Conservation (phyloP, 129 eudicot species). For the Tagetes patula region DNA sequence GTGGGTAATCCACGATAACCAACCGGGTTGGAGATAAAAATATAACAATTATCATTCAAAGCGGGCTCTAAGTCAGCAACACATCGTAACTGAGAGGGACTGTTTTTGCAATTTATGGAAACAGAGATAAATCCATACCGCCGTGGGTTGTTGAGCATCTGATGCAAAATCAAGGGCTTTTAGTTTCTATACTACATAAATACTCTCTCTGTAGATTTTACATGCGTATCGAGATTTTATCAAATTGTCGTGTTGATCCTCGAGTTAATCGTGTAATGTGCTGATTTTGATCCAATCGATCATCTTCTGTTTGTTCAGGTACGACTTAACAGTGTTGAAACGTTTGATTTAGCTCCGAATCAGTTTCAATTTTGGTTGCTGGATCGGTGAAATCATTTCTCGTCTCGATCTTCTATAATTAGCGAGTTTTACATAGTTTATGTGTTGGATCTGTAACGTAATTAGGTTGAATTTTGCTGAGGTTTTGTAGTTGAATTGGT, state of each 20-base stretch:
- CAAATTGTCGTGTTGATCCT: slow-evolving; percentile 34
- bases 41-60: too few relatives aligned
- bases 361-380: slow-evolving; percentile 10
- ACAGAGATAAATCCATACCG: slow-evolving; percentile 19
- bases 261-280: slow-evolving; percentile 20
- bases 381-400: slow-evolving; percentile 41
- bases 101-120: background rate
- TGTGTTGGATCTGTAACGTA: slow-evolving; percentile 39
- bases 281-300: slow-evolving; percentile 12
- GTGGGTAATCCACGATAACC: too few relatives aligned
- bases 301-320: slow-evolving; percentile 17
- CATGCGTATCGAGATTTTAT: slow-evolving; percentile 9
- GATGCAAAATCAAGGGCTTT: slow-evolving; percentile 52
- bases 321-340: slow-evolving; percentile 4
- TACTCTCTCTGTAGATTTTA: slow-evolving; percentile 29
- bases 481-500: slow-evolving; percentile 18
- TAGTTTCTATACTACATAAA: slow-evolving; percentile 26
- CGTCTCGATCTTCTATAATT: slow-evolving; percentile 41
- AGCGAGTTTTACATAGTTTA: slow-evolving; percentile 28
- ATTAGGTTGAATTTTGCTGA: slow-evolving; percentile 31
- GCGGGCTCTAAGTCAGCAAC: too few relatives aligned
- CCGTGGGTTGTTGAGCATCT: slow-evolving; percentile 50
- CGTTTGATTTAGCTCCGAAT: slow-evolving; percentile 20
- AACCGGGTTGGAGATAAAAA: too few relatives aligned
- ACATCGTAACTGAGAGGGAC: background rate